Base-by-base conservation (phyloP, 2,329 filamentous ascomycete species). In the Phaeosphaeriaceae sp. region DNA sequence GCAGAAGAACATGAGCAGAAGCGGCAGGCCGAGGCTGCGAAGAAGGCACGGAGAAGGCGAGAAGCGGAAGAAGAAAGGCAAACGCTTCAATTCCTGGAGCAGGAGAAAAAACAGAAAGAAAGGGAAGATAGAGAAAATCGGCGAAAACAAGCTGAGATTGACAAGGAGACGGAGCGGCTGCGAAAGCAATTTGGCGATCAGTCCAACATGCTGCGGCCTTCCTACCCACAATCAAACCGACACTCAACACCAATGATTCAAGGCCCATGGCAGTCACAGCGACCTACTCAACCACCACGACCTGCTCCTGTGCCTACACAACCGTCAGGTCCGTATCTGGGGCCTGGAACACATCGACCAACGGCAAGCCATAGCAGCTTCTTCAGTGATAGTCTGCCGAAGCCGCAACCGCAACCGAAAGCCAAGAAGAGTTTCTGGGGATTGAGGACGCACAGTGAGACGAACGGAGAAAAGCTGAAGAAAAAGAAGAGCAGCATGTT, bases 131-230 rank as follows among this genome's bases (percentile, higher is more conserved):
- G 79, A 47, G 86, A 88, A 60, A 80, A 77, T 0, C 80, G 76
- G 46, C 71, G 74, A 21, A 78, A 75, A 50, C 77, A 85, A 54
- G 78, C 76, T 1, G 82, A 83, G 45, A 63, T 81, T 12, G 77
- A 96, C 29, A 84, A 85, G 35, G 92, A 97, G 73, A 96, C 91
- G 0, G 87, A 87, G 59, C 82, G 91, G 0, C 76, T 97, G 6
- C 79, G 84, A 17, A 83, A 79, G 58, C 72, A 87, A 60, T 92
- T 90, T 61, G 88, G 89, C 39, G 77, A 69, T 46, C 70, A 73
- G 40, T 63, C 60, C 20, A 64, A 61, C 21, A 51, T 72, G 4
- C 54, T 70, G 5, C 55, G 53, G 15, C 51, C 50, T 0, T 59
- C 52, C 20, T 61, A 41, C 15, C 58, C 49, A 30, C 66, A 62